Conservation (phyloP, 352 stramenopile species). For the Phytopythium delawarense region DNA sequence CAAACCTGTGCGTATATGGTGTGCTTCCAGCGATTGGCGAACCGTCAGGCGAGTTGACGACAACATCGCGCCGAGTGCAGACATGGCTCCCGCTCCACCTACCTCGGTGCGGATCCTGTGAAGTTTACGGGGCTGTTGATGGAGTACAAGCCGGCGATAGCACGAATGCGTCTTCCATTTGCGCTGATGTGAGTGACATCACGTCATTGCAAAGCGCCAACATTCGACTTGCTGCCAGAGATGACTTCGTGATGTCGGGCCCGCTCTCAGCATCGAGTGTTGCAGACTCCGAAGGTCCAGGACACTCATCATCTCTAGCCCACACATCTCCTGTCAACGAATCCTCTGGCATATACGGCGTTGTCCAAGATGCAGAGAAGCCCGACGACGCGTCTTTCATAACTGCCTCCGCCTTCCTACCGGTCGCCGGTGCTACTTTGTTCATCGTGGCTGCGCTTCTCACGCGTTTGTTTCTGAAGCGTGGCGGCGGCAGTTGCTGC, state of each 20-base stretch:
- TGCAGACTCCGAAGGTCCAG: not conserved
- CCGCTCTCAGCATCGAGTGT: not conserved
- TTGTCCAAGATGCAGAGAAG: not conserved
- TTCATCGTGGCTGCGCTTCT: not conserved
- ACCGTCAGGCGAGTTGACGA: not conserved
- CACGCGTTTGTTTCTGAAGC: not conserved
- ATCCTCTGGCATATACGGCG: not conserved
- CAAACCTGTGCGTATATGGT: not conserved
- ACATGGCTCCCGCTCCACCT: slow-evolving; percentile 38
- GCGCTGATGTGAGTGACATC: slow-evolving; percentile 29
- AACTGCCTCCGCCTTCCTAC: not conserved
- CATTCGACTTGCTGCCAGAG: not conserved
- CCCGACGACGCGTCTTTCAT: not conserved
- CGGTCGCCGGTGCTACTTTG: not conserved
- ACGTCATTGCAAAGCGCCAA: slow-evolving; percentile 9
- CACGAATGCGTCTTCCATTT: slow-evolving; percentile 12
- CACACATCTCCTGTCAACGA: not conserved
- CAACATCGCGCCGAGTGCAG: slow-evolving; percentile 11
- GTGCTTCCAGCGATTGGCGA: slow-evolving; percentile 9
- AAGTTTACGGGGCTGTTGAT: slow-evolving; percentile 27
- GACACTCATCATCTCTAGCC: not conserved
- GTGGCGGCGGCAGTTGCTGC: not conserved
- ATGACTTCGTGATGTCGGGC: not conserved
- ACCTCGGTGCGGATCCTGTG: slow-evolving; percentile 49
- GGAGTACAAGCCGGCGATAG: not conserved